Conservation (phyloP, 75 land plant species). For the Pinus taeda region DNA sequence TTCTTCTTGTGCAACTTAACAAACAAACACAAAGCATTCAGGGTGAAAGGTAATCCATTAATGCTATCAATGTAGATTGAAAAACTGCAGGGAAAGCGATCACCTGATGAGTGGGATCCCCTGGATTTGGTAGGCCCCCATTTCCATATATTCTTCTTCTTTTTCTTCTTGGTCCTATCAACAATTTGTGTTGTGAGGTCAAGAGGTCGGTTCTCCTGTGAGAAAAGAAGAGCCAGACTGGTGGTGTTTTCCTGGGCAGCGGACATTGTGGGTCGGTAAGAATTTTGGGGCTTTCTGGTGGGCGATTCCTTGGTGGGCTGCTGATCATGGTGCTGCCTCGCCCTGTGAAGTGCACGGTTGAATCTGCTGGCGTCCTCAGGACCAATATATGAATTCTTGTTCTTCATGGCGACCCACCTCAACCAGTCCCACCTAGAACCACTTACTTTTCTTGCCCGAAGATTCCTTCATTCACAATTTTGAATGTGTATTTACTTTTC, state of each 20-base stretch:
- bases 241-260: background rate
- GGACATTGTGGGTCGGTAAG: conserved; percentile 3
- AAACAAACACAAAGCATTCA: conserved; percentile 11
- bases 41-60: conserved; percentile 2
- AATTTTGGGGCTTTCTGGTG: background rate
- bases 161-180: conserved; percentile 6
- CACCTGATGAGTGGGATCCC: conserved; percentile 5
- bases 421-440: background rate
- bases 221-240: conserved; percentile 1
- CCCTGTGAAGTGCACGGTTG: conserved; percentile 4
- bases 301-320: conserved; percentile 1
- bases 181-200: background rate
- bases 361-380: conserved; percentile 6
- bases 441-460: background rate
- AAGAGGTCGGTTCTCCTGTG: conserved; percentile 3
- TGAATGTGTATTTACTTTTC: background rate
- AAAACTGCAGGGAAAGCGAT: conserved; percentile 11
- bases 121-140: conserved; percentile 10
- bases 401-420: conserved; percentile 1
- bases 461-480: background rate
- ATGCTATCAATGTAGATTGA: conserved; percentile 13
- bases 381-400: conserved; percentile 4
- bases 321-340: conserved; percentile 5
- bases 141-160: conserved; percentile 14
- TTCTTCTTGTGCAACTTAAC: conserved; percentile 12